Percentiles rank a stretch among this genome's conserved stretches.
phyloP scores from a whole-genome alignment of 352 stramenopile genomes.

The Globisporangium cylindrosporum region DNA sequence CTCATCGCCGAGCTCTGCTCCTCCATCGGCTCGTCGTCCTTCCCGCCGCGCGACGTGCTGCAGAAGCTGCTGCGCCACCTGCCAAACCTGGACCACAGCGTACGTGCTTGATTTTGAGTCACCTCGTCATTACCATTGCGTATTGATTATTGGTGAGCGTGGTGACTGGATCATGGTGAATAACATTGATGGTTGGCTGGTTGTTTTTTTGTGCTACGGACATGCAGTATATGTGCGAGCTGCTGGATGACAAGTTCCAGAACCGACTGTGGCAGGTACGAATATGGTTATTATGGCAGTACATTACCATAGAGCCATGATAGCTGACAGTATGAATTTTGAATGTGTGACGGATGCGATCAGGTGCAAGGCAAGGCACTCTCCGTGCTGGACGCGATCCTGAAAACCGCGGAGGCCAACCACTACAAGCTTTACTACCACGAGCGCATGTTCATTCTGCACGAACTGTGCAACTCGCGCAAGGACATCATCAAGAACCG shows the following conservation, averaged over 20 bases:
- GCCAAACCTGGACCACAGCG: conserved; percentile 66
- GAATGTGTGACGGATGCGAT: not conserved
- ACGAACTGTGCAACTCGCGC: conserved; percentile 51
- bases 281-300: not conserved
- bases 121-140: no score
- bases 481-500: conserved; percentile 78
- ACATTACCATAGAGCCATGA: not conserved
- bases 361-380: conserved; percentile 74
- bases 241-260: conserved; percentile 86
- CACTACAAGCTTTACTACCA: conserved; percentile 76
- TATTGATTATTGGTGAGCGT: not conserved
- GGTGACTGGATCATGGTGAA: not conserved
- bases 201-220: not conserved
- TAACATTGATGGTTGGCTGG: not conserved
- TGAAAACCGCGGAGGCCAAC: conserved; percentile 49
- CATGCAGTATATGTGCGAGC: conserved; percentile 72
- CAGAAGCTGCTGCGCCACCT: conserved; percentile 77
- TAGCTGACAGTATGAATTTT: not conserved
- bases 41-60: conserved; percentile 71
- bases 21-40: conserved; percentile 73
- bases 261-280: conserved; percentile 66
- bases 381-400: conserved; percentile 67
- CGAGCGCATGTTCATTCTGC: conserved; percentile 39
- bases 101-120: conserved; percentile 17
- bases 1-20: conserved; percentile 79